Conservation (phyloP, 2,329 filamentous ascomycete species). For the Alternaria rosae region DNA sequence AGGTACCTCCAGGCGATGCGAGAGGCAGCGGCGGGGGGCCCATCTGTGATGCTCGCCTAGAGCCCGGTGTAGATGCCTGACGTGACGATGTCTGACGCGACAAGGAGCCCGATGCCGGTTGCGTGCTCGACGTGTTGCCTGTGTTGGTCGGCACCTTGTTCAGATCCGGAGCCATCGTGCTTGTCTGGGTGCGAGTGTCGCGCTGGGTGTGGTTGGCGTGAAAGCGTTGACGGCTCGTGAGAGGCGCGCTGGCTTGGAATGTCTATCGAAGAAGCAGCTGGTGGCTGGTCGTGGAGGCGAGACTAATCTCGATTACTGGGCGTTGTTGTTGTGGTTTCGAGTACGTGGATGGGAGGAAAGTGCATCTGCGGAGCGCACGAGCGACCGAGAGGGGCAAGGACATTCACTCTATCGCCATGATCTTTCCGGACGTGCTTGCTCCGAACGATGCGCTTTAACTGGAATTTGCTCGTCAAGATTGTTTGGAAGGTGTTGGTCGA, state of each 20-base stretch:
- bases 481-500: constrained; percentile 25
- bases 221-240: neutral
- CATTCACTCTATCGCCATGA: constrained; percentile 22
- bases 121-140: constrained; percentile 25
- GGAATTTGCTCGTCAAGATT: constrained; percentile 14
- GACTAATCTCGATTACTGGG: constrained; percentile 10
- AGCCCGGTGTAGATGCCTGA: constrained; percentile 33
- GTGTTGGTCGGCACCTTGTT: constrained; percentile 50
- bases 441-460: constrained; percentile 7
- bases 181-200: constrained; percentile 7
- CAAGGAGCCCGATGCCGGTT: constrained; percentile 35
- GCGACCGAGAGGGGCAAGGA: constrained; percentile 29
- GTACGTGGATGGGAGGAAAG: constrained; percentile 12
- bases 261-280: neutral
- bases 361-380: constrained; percentile 16
- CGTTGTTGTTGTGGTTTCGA: constrained; percentile 4
- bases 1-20: constrained; percentile 45
- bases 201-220: constrained; percentile 6
- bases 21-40: constrained; percentile 54
- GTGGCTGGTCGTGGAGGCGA: constrained; percentile 11
- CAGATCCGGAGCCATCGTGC: constrained; percentile 58
- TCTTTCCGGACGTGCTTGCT: constrained; percentile 7
- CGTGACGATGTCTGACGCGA: constrained; percentile 34
- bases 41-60: constrained; percentile 51
- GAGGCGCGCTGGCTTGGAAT: neutral